Conservation (phyloP, 768 basidiomycete genomes). For the Collybia sordida region DNA sequence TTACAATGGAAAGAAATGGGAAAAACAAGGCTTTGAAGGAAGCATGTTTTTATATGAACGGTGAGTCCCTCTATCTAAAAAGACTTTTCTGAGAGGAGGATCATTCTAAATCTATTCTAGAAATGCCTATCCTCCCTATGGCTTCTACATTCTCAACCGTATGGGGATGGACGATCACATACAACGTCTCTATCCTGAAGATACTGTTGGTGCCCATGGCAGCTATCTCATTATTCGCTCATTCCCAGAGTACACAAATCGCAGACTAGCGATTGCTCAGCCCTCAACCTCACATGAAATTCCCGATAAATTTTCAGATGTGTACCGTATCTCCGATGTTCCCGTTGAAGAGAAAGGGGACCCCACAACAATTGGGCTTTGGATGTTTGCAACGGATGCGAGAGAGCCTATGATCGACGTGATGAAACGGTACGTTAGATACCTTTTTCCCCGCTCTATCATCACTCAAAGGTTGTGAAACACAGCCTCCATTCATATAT, state of each 20-base stretch:
- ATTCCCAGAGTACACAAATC: constrained; percentile 65
- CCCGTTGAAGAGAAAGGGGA: constrained; percentile 55
- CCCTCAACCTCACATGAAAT: constrained; percentile 28
- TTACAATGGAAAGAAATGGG: constrained; percentile 73
- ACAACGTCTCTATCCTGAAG: constrained; percentile 75
- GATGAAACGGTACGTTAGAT: constrained; percentile 54
- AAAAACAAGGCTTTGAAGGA: constrained; percentile 83
- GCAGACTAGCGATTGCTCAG: constrained; percentile 39
- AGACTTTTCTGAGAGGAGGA: constrained; percentile 9
- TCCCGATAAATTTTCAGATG: constrained; percentile 47
- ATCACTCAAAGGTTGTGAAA: constrained; percentile 12
- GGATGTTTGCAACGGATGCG: constrained; percentile 71
- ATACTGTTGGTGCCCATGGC: constrained; percentile 62
- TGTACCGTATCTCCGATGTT: constrained; percentile 45
- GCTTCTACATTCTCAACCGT: constrained; percentile 83
- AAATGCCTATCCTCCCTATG: constrained; percentile 77
- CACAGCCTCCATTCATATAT: constrained; percentile 62
- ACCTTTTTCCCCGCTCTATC: not conserved
- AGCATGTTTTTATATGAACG: constrained; percentile 88
- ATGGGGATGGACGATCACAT: constrained; percentile 79
- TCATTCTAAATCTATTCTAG: constrained; percentile 33
- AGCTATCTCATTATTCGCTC: constrained; percentile 73
- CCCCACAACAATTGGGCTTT: constrained; percentile 64
- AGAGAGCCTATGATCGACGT: constrained; percentile 74
- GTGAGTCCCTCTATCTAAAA: constrained; percentile 38